Percentiles rank a stretch among this genome's conserved stretches.
Evolutionary conservation across 2,329 filamentous ascomycete genomes (phyloP).

Genomic region (Fusarium solani-melongenae): DNA sequence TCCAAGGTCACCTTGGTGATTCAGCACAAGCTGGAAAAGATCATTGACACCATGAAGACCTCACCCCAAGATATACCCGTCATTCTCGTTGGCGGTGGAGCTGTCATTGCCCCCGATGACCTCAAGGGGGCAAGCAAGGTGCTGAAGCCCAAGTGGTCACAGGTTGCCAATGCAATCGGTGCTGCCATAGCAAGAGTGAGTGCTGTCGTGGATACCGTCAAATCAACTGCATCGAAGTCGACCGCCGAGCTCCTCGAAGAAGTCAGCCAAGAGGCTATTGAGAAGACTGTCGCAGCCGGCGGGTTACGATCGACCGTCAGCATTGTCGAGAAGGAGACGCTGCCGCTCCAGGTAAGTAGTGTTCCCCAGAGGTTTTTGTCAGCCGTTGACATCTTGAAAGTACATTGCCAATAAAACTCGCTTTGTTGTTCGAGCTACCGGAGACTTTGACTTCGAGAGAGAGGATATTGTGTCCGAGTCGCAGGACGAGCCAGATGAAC

Average conservation of each 20-base stretch:
- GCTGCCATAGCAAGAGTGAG: constrained; percentile 71
- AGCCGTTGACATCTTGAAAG: constrained; percentile 41
- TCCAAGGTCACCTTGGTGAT: constrained; percentile 53
- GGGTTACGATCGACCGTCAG: constrained; percentile 56
- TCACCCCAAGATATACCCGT: constrained; percentile 69
- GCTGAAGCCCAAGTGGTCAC: constrained; percentile 66
- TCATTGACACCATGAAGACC: constrained; percentile 72
- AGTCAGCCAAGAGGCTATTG: constrained; percentile 54
- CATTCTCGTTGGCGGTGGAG: constrained; percentile 72
- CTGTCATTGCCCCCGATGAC: constrained; percentile 66
- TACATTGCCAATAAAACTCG: constrained; percentile 64
- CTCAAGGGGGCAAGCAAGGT: constrained; percentile 67
- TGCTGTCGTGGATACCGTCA: constrained; percentile 62
- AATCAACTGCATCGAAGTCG: constrained; percentile 57
- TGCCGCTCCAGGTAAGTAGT: constrained; percentile 61
- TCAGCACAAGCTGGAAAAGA: constrained; percentile 63
- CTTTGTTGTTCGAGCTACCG: constrained; percentile 69
- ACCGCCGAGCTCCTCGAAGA: constrained; percentile 52
- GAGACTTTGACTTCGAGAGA: constrained; percentile 62
- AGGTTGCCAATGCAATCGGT: constrained; percentile 73
- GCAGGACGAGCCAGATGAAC: constrained; percentile 2
- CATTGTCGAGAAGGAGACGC: constrained; percentile 63
- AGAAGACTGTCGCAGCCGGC: constrained; percentile 58
- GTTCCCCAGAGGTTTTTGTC: too few relatives aligned
- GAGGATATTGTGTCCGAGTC: not conserved